Evolutionary conservation across 2,329 filamentous ascomycete species (phyloP).

Genomic region (Exserohilum rostratum): DNA sequence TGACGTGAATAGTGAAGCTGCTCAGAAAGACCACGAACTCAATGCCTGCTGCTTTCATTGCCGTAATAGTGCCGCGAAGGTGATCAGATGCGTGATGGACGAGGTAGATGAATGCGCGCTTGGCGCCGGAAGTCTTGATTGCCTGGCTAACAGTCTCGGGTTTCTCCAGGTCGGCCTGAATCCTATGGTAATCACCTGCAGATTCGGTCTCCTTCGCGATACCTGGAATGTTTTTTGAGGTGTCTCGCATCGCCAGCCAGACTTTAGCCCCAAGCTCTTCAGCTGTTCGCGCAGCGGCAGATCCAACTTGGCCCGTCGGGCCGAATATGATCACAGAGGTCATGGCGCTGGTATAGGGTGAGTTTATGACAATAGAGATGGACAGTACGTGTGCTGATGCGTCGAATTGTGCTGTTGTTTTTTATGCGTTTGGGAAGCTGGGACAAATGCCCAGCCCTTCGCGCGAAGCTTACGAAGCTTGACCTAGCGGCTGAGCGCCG

Average conservation of each 20-base stretch:
- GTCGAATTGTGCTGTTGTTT: background rate
- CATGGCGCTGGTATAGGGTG: background rate
- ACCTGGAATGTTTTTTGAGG: slow-evolving; percentile 52
- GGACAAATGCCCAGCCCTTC: background rate
- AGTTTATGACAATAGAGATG: background rate
- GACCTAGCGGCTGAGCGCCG: background rate
- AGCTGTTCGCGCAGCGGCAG: slow-evolving; percentile 49
- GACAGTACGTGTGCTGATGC: background rate
- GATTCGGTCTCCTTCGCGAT: slow-evolving; percentile 39
- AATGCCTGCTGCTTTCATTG: slow-evolving; percentile 54
- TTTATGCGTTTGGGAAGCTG: background rate
- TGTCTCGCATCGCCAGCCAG: slow-evolving; percentile 56
- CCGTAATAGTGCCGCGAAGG: slow-evolving; percentile 50
- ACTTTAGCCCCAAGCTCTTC: slow-evolving; percentile 52
- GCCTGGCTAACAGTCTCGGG: slow-evolving; percentile 52
- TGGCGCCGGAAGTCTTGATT: slow-evolving; percentile 52
- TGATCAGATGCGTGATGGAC: slow-evolving; percentile 43
- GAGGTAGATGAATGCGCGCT: slow-evolving; percentile 57
- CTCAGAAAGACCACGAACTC: slow-evolving; percentile 55
- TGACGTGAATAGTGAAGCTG: slow-evolving; percentile 42
- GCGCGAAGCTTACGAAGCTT: background rate
- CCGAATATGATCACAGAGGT: slow-evolving; percentile 55
- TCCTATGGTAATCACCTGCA: slow-evolving; percentile 40
- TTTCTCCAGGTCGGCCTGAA: slow-evolving; percentile 54
- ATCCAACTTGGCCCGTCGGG: slow-evolving; percentile 56